A percentile compares a stretch with the other conserved stretches of the same genome.
Conservation (phyloP, 306 rosid genomes). For the Morella rubra region DNA sequence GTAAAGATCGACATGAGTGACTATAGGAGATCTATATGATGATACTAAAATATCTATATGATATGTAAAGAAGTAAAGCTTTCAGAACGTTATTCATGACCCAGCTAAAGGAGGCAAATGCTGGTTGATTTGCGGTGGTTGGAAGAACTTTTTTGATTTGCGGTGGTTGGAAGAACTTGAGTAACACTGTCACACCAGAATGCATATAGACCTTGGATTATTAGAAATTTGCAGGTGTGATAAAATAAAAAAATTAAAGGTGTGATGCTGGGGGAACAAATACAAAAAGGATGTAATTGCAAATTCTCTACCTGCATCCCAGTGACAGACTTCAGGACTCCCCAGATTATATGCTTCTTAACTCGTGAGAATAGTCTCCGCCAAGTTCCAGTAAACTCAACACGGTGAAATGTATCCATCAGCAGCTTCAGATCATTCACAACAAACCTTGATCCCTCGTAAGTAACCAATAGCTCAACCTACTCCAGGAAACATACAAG, state of each 20-base stretch:
- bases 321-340: constrained; percentile 96
- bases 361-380: constrained; percentile 91
- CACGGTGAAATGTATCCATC: constrained; percentile 94
- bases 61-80: background rate
- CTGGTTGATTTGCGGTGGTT: constrained; percentile 13
- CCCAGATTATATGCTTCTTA: constrained; percentile 98
- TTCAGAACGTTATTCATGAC: background rate
- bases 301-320: constrained; percentile 90
- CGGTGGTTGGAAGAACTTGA: constrained; percentile 7
- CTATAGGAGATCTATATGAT: no score
- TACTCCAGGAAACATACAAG: constrained; percentile 26
- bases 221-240: background rate
- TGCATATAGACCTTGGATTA: background rate
- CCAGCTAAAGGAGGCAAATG: background rate
- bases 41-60: no score
- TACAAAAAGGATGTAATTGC: constrained; percentile 12
- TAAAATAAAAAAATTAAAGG: no score
- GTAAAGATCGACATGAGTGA: background rate
- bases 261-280: constrained; percentile 3
- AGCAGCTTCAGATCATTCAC: constrained; percentile 96
- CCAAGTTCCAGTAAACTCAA: constrained; percentile 97
- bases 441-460: constrained; percentile 93
- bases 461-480: constrained; percentile 91
- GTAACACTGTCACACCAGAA: background rate
- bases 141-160: constrained; percentile 19